phyloP scores from a whole-genome alignment of 768 basidiomycete species.

The Auricularia heimuer region DNA sequence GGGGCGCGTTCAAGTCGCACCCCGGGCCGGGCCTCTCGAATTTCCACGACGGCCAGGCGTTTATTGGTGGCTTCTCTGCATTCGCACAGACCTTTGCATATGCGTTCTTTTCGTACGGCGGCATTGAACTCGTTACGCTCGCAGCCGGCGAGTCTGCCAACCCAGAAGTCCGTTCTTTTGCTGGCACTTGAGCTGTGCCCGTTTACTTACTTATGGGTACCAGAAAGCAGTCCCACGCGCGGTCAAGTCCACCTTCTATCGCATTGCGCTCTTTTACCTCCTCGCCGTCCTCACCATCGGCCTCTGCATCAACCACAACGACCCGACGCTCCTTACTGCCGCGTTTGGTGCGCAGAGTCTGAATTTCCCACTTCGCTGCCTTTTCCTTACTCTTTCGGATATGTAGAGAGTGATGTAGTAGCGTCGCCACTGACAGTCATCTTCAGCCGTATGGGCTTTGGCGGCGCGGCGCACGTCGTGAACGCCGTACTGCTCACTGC shows the following conservation, averaged over 20 bases:
- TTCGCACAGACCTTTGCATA: constrained; percentile 54
- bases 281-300: constrained; percentile 57
- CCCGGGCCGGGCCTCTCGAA: constrained; percentile 49
- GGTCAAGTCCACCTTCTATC: constrained; percentile 58
- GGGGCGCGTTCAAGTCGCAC: constrained; percentile 41
- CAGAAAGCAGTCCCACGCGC: constrained; percentile 53
- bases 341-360: constrained; percentile 28
- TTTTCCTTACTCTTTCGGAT: neutral
- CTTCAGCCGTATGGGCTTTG: constrained; percentile 51
- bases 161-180: constrained; percentile 21
- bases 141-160: constrained; percentile 62
- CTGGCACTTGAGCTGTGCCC: too few relatives aligned
- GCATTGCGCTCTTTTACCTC: constrained; percentile 56
- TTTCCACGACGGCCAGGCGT: constrained; percentile 40
- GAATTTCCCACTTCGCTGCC: neutral
- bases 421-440: constrained; percentile 57
- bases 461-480: constrained; percentile 50
- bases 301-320: constrained; percentile 50
- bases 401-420: constrained; percentile 36
- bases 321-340: constrained; percentile 41
- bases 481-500: constrained; percentile 61
- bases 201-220: too few relatives aligned
- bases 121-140: constrained; percentile 60
- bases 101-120: constrained; percentile 61
- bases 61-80: constrained; percentile 42